These are phyloP conservation scores for Amphibolis antarctica DNA, from an alignment of 106 monocot species.

Conservation along the genomic window DNA sequence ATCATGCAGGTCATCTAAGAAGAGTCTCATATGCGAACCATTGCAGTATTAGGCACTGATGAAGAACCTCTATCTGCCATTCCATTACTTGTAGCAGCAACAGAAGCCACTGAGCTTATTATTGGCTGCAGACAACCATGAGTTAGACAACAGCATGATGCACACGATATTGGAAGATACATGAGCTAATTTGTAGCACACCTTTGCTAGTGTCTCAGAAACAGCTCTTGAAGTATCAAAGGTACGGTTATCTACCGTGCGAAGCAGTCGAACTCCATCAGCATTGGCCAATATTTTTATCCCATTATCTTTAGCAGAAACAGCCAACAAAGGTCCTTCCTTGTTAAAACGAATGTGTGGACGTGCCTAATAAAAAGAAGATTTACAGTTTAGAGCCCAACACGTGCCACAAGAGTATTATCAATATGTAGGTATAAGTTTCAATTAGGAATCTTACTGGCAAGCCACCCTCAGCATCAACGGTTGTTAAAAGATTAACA, in stretches of 20 bases:
- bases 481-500: constrained; percentile 40
- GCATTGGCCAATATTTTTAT: constrained; percentile 73
- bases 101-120: constrained; percentile 37
- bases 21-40: constrained; percentile 30
- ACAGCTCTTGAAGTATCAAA: constrained; percentile 28
- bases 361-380: constrained; percentile 20
- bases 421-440: background rate
- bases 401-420: too few species aligned
- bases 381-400: background rate
- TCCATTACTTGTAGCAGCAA: constrained; percentile 33
- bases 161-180: background rate
- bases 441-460: constrained; percentile 19
- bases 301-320: constrained; percentile 61
- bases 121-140: constrained; percentile 37
- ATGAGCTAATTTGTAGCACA: constrained; percentile 1
- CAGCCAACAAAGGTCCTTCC: constrained; percentile 45
- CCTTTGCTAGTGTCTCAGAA: constrained; percentile 34
- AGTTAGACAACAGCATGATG: background rate
- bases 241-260: constrained; percentile 32
- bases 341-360: constrained; percentile 63
- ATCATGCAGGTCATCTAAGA: too few species aligned
- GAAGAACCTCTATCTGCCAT: constrained; percentile 37
- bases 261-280: constrained; percentile 42
- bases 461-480: constrained; percentile 61
- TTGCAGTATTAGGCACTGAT: constrained; percentile 27